Evolutionary conservation across 768 basidiomycete species (phyloP), one percentile per base, ranked within the genome.

Genomic region (Lactarius hengduanensis): DNA sequence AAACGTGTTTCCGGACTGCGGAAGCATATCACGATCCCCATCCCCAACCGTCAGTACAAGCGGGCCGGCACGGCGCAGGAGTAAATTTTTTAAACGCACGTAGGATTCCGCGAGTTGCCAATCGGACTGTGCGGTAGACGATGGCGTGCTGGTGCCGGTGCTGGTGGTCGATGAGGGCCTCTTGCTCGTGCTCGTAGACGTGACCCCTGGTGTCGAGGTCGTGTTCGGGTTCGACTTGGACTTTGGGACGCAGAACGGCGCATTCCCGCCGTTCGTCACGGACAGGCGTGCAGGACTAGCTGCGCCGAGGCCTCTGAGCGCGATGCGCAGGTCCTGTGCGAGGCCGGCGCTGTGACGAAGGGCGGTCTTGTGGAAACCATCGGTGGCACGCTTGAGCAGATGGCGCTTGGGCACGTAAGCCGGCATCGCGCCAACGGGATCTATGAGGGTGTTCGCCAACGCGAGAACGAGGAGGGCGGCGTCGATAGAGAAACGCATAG

Each of bases 271-370:
- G 53, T 64, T 62, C 50, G 62, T 43, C 65, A 57, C 32, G 3
- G 41, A 1, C 20, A 26, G 16, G 34, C 56, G 62, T 0, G 20
- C 16, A 26, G 43, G 16, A 15, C 68, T 63, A 15, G 64, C 74
- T 36, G 81, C 76, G 13, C 87, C 78, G 30, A 88, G 76, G 28
- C 82, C 80, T 26, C 81, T 77, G 72, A 92, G 85, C 15, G 87
- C 87, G 40, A 86, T 72, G 34, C 89, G 87, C 63, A 92, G 80
- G 74, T 92, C 91, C 63, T 81, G 81, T 20, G 89, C 88, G 34
- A 92, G 78, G 62, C 76, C 81, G 57, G 83, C 81, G 50, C 88
- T 90, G 64, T 83, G 84, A 63, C 79, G 81, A 54, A 82, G 74
- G 36, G 89, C 88, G 65, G 80, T 78, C 34, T 77, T 79, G 72